Evolutionary conservation across 805 yeast genomes (phyloP), one percentile per base, ranked within the genome.

Genomic region (Candida vartiovaarae): DNA sequence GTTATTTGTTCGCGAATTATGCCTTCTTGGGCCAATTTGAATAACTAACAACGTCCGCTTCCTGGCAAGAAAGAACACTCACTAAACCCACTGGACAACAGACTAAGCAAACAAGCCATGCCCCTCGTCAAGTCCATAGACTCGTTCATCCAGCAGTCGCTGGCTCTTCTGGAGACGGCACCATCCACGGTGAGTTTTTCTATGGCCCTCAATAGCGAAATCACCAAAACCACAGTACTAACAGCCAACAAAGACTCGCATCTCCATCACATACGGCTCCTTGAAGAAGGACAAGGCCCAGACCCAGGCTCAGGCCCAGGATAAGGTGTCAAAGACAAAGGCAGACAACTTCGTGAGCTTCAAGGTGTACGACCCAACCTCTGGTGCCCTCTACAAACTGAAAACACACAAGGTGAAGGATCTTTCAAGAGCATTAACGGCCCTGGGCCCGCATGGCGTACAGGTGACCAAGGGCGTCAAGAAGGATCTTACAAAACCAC

Each of bases 401-500:
- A 73, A 71, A 44, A 78, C 89, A 1, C 63, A 65, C 49, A 80
- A 80, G 50, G 59, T 71, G 34, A 86, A 86, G 57, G 93, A 86
- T 58, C 70, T 87, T 38, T 77, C 84, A 25, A 74, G 87, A 54
- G 57, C 87, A 15, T 63, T 84, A 57, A 75, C 84, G n/a, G 82
- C 84, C 8, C 59, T 87, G 39, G 95, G 95, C 0, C 87, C 88
- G 3, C 66, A 69, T 42, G 78, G 79, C 2, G 80, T 79, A 39
- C 54, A 50, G 29, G 38, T 51, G 32, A 35, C 48, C 28, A 41
- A 44, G 31, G 33, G 37, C 5, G 31, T 24, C 8, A 34, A 39
- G 24, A 26, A 3, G 26, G 26, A 38, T 32, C 5, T 29, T 33
- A n/a, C 15, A 15, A 33, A 33, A 11, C 31, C 29, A 27, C 32